These are phyloP conservation scores for Naganishia albida DNA, from an alignment of 1,284 basidiomycete genomes.

Conservation along the genomic window DNA sequence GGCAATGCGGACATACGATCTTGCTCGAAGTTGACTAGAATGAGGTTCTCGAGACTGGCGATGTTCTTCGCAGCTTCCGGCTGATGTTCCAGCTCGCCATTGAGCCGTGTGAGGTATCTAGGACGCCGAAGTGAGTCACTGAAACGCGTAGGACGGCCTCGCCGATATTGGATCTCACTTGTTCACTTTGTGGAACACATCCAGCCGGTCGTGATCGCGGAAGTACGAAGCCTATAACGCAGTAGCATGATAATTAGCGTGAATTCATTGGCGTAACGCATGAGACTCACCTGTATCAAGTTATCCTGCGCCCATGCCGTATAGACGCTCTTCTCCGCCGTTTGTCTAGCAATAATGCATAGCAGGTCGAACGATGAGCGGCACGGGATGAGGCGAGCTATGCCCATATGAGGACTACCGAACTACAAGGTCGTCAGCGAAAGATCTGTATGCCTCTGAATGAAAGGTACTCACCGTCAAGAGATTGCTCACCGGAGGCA, in stretches of 20 bases:
- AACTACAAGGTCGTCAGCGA: conserved; percentile 51
- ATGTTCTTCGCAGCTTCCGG: conserved; percentile 35
- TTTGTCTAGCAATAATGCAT: conserved; percentile 74
- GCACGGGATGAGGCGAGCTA: conserved; percentile 52
- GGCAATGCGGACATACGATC: conserved; percentile 42
- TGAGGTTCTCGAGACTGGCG: conserved; percentile 47
- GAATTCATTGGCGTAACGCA: neutral
- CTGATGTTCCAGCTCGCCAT: conserved; percentile 32
- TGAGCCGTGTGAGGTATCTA: conserved; percentile 33
- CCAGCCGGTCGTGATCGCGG: conserved; percentile 76
- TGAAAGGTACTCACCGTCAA: conserved; percentile 64
- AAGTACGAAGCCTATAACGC: conserved; percentile 80
- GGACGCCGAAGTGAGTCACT: neutral
- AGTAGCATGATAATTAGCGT: neutral
- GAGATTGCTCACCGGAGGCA: conserved; percentile 75
- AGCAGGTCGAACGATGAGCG: conserved; percentile 54
- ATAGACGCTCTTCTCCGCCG: conserved; percentile 75
- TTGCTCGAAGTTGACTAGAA: conserved; percentile 54
- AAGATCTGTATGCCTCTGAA: conserved; percentile 37
- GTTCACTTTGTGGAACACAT: conserved; percentile 69
- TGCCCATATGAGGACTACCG: conserved; percentile 53
- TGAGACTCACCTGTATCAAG: conserved; percentile 68
- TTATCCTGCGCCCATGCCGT: conserved; percentile 77
- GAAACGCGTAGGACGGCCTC: too few species aligned
- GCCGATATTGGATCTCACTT: conserved; percentile 37